Evolutionary conservation across 148 eudicot species (phyloP).

Genomic region (Rhododendron henanense): DNA sequence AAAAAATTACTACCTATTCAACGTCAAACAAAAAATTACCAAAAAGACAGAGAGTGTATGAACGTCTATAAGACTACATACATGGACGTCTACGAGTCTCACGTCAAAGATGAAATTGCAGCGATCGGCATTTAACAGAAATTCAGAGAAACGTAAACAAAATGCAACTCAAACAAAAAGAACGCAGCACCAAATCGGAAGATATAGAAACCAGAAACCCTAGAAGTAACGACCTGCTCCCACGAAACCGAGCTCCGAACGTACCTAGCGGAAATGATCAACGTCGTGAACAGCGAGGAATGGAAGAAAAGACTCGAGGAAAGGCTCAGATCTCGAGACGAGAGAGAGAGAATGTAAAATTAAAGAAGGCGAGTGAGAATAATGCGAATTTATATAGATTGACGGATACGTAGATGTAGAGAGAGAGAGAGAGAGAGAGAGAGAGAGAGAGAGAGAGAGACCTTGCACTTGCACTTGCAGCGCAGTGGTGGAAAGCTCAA

Average conservation of each 20-base stretch:
- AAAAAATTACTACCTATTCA: not conserved
- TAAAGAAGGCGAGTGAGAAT: not conserved
- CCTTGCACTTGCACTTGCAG: not conserved
- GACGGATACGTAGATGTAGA: not conserved
- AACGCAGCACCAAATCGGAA: not conserved
- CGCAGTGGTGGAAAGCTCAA: not conserved
- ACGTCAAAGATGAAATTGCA: not conserved
- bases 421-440: constrained; percentile 17
- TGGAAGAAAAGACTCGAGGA: not conserved
- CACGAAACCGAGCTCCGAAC: not conserved
- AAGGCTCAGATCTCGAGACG: constrained; percentile 10
- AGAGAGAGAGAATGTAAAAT: not conserved
- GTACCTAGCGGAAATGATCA: constrained; percentile 6
- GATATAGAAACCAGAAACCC: not conserved
- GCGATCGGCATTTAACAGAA: not conserved
- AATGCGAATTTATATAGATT: not conserved
- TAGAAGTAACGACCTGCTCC: not conserved
- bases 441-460: constrained; percentile 3
- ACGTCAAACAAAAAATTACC: not conserved
- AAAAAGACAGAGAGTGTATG: not conserved
- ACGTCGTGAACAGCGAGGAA: not conserved
- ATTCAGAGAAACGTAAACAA: not conserved
- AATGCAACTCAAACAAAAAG: not conserved
- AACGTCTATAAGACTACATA: too few relatives aligned
- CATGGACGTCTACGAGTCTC: not conserved